Conservation (phyloP, 345 rosid genomes). For the Brassica incana region DNA sequence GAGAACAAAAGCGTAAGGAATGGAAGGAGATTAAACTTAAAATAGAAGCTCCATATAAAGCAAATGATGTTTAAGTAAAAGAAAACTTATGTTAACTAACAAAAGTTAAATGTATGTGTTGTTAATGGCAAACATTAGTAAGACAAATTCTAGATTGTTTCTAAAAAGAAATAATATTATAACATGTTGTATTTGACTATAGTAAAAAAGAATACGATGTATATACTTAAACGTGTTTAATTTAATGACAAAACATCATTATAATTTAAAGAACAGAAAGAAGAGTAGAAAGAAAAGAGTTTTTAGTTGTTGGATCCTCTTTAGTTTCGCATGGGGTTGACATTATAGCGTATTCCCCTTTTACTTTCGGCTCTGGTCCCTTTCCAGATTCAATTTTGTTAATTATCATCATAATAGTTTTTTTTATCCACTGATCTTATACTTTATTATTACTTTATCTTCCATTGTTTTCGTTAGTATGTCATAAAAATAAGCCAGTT, state of each 20-base stretch:
- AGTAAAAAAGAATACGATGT: slow-evolving; percentile 20
- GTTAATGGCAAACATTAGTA: slow-evolving; percentile 44
- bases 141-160: slow-evolving; percentile 39
- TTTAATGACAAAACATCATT: not conserved
- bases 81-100: slow-evolving; percentile 5
- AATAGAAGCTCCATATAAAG: slow-evolving; percentile 16
- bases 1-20: slow-evolving; percentile 9
- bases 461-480: not conserved
- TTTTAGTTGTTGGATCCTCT: slow-evolving; percentile 42
- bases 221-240: not conserved
- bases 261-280: not conserved
- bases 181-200: slow-evolving; percentile 32
- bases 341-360: slow-evolving; percentile 35
- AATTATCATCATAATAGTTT: slow-evolving; percentile 25
- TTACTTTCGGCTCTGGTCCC: slow-evolving; percentile 43
- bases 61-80: slow-evolving; percentile 14
- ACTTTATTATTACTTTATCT: slow-evolving; percentile 4
- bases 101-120: slow-evolving; percentile 23
- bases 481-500: slow-evolving; percentile 8
- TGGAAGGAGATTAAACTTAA: not conserved
- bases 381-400: slow-evolving; percentile 32
- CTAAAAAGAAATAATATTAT: slow-evolving; percentile 10
- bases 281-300: slow-evolving; percentile 13
- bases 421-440: slow-evolving; percentile 30
- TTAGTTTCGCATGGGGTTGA: slow-evolving; percentile 37